These are phyloP conservation scores for Nannochloropsis salina DNA, from an alignment of 108 stramenopile genomes.

Conservation along the genomic window DNA sequence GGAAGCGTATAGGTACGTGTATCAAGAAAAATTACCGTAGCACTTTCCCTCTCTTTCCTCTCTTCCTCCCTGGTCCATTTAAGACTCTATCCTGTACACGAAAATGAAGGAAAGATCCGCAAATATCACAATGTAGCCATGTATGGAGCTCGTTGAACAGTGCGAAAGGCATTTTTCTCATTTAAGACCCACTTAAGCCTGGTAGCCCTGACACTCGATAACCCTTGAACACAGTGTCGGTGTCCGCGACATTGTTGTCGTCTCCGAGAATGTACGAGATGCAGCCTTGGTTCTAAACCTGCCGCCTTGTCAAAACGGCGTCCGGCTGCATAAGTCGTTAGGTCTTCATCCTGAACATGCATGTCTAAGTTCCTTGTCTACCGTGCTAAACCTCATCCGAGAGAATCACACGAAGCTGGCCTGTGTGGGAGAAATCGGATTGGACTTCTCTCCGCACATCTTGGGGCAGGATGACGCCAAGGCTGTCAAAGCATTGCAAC, in stretches of 20 bases:
- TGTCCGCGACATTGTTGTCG: background rate
- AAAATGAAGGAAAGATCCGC: background rate
- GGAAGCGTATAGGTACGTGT: conserved; percentile 29
- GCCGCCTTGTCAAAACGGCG: conserved; percentile 19
- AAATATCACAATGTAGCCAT: background rate
- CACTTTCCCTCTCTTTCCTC: conserved; percentile 18
- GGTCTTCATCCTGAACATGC: conserved; percentile 43
- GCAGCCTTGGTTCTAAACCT: background rate
- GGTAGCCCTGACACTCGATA: too few species aligned
- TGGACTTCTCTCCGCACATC: conserved; percentile 41
- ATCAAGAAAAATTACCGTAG: conserved; percentile 24
- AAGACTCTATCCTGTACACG: background rate
- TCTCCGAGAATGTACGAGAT: background rate
- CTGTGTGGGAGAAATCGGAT: conserved; percentile 42
- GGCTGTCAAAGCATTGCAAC: conserved; percentile 24
- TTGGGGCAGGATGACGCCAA: conserved; percentile 28
- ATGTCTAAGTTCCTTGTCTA: conserved; percentile 20
- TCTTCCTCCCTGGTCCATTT: conserved; percentile 23
- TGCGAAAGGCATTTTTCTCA: too few species aligned
- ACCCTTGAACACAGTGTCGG: background rate
- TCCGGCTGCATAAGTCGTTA: conserved; percentile 33
- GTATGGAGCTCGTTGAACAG: background rate
- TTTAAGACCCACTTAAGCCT: too few species aligned
- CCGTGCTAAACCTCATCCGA: conserved; percentile 32
- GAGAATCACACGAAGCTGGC: conserved; percentile 21